Evolutionary conservation across 164 flowering plant species (phyloP), one percentile per base, ranked within the genome.

Genomic region (Cinnamomum micranthum): DNA sequence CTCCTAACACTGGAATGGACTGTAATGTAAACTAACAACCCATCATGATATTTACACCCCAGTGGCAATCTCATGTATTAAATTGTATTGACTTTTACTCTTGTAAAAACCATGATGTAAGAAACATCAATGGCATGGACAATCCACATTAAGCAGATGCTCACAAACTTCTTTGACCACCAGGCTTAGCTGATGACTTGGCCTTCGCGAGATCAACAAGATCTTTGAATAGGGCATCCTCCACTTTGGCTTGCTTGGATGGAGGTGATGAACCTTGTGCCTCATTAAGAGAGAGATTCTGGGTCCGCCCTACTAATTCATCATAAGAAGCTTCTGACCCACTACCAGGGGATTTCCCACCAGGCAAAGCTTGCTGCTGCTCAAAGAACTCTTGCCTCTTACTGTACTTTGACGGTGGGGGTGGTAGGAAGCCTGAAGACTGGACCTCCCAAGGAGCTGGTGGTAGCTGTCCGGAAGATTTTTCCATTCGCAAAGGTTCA

Each of bases 171-270:
- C 88, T 82, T 59, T 87, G 84, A 59, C 75, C 70, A 60, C 75
- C 74, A 22, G 89, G 77, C 63, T 86, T 90, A 7, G 93, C 69
- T 0, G 96, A 82, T 7, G 98, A 82, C 84, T 91, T 95, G 81
- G 96, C 79, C 84, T 86, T 95, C 0, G 98, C 98, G 74, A 95
- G 92, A 84, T 95, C 97, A 73, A 95, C 90, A 76, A 95, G 77
- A 73, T 82, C 85, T 71, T 82, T 80, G 86, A 95, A 95, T 19
- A 95, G 89, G 19, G 85, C 89, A 79, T 95, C 99, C 79, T 93
- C 98, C 0, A 82, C 82, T 73, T 92, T 87, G 70, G 51, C 85
- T 58, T 85, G 80, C 73, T 86, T 89, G 2, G 81, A 67, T 3
- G 91, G 82, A 7, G 84, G 27, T 2, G 88, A 74, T 20, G 94